phyloP scores from a whole-genome alignment of 306 rosid genomes.

The Oemleria cerasiformis region DNA sequence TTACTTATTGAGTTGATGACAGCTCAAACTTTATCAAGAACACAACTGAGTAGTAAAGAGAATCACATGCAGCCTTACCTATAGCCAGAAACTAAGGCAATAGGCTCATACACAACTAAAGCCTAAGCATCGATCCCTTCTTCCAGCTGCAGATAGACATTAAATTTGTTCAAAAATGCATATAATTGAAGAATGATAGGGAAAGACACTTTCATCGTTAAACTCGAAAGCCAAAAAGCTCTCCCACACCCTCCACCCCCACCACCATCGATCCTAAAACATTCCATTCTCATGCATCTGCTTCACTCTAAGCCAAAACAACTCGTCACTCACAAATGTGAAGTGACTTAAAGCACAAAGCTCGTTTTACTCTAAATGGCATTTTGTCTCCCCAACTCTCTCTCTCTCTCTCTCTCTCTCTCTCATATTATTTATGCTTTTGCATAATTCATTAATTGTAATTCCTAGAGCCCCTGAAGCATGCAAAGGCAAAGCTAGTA shows the following conservation, averaged over 20 bases:
- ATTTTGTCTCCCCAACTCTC: constrained; percentile 45
- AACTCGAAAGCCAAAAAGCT: constrained; percentile 63
- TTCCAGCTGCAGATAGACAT: neutral
- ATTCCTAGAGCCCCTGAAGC: constrained; percentile 19
- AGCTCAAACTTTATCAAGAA: constrained; percentile 11
- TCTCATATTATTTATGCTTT: neutral
- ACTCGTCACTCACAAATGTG: constrained; percentile 7
- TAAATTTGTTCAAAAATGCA: neutral
- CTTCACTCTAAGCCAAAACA: constrained; percentile 30
- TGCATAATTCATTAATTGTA: too few relatives aligned
- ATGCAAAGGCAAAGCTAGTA: neutral
- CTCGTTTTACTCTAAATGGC: constrained; percentile 27
- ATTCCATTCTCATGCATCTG: constrained; percentile 30
- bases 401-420: constrained; percentile 2
- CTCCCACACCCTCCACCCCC: constrained; percentile 47
- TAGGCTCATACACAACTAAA: constrained; percentile 15
- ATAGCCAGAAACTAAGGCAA: constrained; percentile 23
- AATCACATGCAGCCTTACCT: constrained; percentile 5
- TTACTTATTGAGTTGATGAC: constrained; percentile 18
- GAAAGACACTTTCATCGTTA: constrained; percentile 72
- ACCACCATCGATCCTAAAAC: constrained; percentile 24
- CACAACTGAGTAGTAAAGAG: neutral
- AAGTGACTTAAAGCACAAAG: constrained; percentile 65
- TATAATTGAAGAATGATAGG: constrained; percentile 47
- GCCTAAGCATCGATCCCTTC: too few relatives aligned